phyloP scores from a whole-genome alignment of 179 eudicot species.

The Actinidia polygama region DNA sequence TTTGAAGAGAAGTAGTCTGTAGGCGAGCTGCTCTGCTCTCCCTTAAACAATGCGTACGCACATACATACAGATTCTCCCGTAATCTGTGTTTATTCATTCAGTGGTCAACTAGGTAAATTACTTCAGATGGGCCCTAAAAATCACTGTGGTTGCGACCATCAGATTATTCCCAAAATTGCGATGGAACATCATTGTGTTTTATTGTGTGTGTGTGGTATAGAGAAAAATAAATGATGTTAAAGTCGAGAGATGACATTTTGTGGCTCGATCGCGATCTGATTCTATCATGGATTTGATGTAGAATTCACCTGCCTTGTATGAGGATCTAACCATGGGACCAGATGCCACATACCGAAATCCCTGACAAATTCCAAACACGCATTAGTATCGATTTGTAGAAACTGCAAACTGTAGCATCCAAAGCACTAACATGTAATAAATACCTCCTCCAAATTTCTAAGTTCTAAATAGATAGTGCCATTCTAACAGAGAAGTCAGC shows the following conservation, averaged over 20 bases:
- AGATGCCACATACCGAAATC: conserved; percentile 95
- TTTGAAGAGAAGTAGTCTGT: too few species aligned
- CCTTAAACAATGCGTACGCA: too few species aligned
- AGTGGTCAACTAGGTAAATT: too few species aligned
- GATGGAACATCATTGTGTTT: not conserved
- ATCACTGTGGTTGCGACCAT: too few species aligned
- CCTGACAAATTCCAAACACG: conserved; percentile 46
- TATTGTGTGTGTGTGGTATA: too few species aligned
- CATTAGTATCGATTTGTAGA: not conserved
- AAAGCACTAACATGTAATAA: not conserved
- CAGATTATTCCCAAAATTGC: not conserved
- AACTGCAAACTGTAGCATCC: not conserved
- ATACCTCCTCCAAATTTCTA: conserved; percentile 4
- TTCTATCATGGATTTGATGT: conserved; percentile 94
- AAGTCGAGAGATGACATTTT: not conserved
- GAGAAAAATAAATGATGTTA: not conserved
- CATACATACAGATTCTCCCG: too few species aligned
- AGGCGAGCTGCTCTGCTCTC: too few species aligned
- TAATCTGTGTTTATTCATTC: too few species aligned
- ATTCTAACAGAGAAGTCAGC: not conserved
- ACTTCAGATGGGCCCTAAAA: conserved; percentile 5
- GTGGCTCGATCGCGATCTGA: conserved; percentile 85
- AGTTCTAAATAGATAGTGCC: not conserved
- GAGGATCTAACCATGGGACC: conserved; percentile 98
- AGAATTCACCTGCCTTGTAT: conserved; percentile 93